phyloP scores from a whole-genome alignment of 495 filamentous ascomycete genomes.

The Aspergillus kassunensis region DNA sequence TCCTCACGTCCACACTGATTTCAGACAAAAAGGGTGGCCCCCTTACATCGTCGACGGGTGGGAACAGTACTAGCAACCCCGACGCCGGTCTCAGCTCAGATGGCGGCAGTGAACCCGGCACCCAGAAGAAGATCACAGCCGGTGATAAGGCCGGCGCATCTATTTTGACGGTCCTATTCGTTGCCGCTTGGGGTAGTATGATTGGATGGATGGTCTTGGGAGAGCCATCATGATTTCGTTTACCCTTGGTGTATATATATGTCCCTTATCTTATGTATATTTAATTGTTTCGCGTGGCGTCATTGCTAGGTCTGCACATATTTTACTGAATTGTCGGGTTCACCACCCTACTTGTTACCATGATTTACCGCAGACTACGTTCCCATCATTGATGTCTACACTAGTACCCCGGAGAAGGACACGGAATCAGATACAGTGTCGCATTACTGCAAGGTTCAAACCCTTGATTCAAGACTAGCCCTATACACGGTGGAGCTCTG shows the following conservation, averaged over 20 bases:
- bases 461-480: too few species aligned
- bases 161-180: slow-evolving; percentile 54
- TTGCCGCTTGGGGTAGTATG: slow-evolving; percentile 29
- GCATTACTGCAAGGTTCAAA: too few species aligned
- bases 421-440: too few species aligned
- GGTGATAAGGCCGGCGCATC: slow-evolving; percentile 58
- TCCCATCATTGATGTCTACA: too few species aligned
- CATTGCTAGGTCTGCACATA: too few species aligned
- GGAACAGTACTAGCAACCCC: slow-evolving; percentile 36
- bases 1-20: slow-evolving; percentile 34
- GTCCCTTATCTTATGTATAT: too few species aligned
- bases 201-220: slow-evolving; percentile 20
- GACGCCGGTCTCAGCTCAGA: slow-evolving; percentile 36
- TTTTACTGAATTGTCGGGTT: too few species aligned
- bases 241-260: background rate
- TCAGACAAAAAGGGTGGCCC: slow-evolving; percentile 16
- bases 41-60: slow-evolving; percentile 45
- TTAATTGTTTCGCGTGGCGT: too few species aligned
- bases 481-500: too few species aligned
- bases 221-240: background rate
- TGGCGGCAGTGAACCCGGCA: slow-evolving; percentile 3
- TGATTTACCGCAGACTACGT: too few species aligned
- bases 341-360: too few species aligned
- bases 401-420: too few species aligned
- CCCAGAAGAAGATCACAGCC: slow-evolving; percentile 44